phyloP scores from a whole-genome alignment of 75 land plant species.

The Selaginella moellendorffii region DNA sequence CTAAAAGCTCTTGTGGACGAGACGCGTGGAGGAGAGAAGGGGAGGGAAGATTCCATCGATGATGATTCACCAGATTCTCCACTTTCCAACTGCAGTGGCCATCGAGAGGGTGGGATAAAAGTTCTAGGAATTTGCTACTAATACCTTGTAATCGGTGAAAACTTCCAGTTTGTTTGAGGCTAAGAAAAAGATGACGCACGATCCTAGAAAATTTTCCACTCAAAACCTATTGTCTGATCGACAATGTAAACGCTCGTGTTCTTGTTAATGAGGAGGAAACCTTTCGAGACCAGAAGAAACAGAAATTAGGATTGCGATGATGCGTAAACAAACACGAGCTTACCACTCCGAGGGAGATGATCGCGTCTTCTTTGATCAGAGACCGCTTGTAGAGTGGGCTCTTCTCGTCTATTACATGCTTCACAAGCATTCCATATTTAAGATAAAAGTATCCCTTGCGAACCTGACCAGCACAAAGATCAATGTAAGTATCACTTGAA shows the following conservation, averaged over 20 bases:
- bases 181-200: too few relatives aligned
- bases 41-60: too few relatives aligned
- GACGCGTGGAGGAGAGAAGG: too few relatives aligned
- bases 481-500: background rate
- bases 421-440: slow-evolving; percentile 30
- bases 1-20: too few relatives aligned
- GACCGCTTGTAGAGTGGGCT: slow-evolving; percentile 31
- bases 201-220: too few relatives aligned
- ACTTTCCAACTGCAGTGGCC: too few relatives aligned
- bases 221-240: too few relatives aligned
- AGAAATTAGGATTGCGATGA: background rate
- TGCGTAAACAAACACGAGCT: slow-evolving; percentile 13
- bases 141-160: too few relatives aligned
- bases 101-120: too few relatives aligned
- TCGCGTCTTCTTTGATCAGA: slow-evolving; percentile 24
- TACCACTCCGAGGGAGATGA: slow-evolving; percentile 30
- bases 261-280: slow-evolving; percentile 24
- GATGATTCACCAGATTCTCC: too few relatives aligned
- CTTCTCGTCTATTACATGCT: slow-evolving; percentile 31
- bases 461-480: slow-evolving; percentile 18
- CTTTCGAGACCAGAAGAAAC: slow-evolving; percentile 20
- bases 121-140: too few relatives aligned
- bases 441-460: slow-evolving; percentile 25
- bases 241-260: slow-evolving; percentile 22
- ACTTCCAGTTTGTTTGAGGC: too few relatives aligned